A percentile compares a stretch with the other conserved stretches of the same genome.
phyloP scores from a whole-genome alignment of 306 rosid genomes.

The Amphicarpaea edgeworthii region DNA sequence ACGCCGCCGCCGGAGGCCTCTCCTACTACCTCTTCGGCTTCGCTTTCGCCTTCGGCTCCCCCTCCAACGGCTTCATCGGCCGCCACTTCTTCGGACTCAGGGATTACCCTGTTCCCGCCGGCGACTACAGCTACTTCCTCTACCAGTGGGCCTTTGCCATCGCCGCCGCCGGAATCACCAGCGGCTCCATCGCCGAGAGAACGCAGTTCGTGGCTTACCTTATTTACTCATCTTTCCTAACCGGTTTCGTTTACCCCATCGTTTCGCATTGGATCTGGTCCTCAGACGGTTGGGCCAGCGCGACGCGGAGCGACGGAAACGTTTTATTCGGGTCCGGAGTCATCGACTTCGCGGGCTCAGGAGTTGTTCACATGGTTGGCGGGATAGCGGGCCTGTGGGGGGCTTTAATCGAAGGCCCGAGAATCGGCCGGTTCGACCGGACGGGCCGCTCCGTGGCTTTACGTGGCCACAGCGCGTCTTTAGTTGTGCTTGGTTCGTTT shows the following conservation, averaged over 20 bases:
- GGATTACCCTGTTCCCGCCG: constrained; percentile 43
- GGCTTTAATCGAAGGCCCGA: constrained; percentile 75
- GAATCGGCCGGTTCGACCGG: constrained; percentile 76
- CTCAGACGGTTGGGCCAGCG: constrained; percentile 75
- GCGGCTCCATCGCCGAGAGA: constrained; percentile 88
- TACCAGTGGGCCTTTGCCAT: constrained; percentile 96
- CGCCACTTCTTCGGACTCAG: constrained; percentile 74
- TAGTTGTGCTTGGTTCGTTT: constrained; percentile 77
- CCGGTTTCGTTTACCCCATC: constrained; percentile 77
- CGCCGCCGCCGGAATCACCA: constrained; percentile 79
- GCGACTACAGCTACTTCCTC: constrained; percentile 76
- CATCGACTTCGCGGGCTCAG: constrained; percentile 78
- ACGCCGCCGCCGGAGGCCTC: constrained; percentile 80
- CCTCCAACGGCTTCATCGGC: constrained; percentile 84
- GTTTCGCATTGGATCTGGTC: constrained; percentile 94
- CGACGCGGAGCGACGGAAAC: not conserved
- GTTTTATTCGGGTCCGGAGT: constrained; percentile 63
- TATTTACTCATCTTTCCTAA: constrained; percentile 72
- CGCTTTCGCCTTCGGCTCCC: constrained; percentile 80
- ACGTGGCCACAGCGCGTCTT: constrained; percentile 73
- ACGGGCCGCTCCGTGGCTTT: constrained; percentile 68
- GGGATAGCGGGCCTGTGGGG: constrained; percentile 89
- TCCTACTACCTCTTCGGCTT: constrained; percentile 83
- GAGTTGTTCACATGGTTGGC: constrained; percentile 87
- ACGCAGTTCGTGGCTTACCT: constrained; percentile 84